These are phyloP conservation scores for Quercus lobata DNA, from an alignment of 331 rosid genomes.

Conservation along the genomic window DNA sequence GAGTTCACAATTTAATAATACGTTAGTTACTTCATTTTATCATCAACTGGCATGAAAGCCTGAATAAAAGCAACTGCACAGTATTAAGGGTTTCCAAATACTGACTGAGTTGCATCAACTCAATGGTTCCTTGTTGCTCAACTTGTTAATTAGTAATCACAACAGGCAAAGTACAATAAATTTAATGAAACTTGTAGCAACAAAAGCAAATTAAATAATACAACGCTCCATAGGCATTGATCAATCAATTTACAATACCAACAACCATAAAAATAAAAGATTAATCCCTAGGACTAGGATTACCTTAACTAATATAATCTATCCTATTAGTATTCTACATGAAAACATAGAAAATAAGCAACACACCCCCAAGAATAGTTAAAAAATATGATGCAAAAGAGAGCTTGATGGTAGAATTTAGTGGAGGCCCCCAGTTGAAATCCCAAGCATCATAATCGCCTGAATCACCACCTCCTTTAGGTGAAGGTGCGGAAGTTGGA, in stretches of 20 bases:
- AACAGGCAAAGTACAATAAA: background rate
- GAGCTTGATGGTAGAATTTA: conserved; percentile 11
- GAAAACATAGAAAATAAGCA: background rate
- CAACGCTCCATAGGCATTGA: background rate
- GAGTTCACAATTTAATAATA: no score
- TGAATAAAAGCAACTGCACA: background rate
- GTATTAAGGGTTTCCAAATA: no score
- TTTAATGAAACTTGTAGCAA: background rate
- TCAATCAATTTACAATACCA: background rate
- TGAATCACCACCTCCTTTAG: background rate
- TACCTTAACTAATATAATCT: background rate
- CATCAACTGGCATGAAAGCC: background rate
- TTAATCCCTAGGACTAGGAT: background rate
- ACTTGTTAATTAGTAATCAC: background rate
- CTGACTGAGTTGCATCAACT: no score
- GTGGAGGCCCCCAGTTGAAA: conserved; percentile 20
- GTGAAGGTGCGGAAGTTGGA: background rate
- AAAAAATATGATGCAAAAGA: background rate
- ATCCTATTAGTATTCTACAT: background rate
- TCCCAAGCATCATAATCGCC: background rate
- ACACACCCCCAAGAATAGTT: background rate
- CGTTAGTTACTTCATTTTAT: no score
- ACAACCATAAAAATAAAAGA: background rate
- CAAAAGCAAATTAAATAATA: background rate
- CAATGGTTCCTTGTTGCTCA: no score